Base-by-base conservation (phyloP, 768 basidiomycete genomes). In the Naematelia aurantialba region DNA sequence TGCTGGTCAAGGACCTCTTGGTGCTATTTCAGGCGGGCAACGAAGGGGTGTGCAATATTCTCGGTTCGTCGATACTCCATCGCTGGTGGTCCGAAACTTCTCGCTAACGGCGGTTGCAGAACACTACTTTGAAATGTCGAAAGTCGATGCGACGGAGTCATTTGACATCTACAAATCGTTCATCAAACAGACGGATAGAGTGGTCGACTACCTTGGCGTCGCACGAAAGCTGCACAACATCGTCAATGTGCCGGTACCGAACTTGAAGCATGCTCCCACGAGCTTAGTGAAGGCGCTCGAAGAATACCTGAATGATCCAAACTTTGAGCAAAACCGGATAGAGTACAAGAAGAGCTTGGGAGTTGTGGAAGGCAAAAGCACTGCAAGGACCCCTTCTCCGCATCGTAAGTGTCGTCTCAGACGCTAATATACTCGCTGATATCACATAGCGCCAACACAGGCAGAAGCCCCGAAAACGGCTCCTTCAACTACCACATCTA, bases 121-220 rank as follows among this genome's bases (percentile, higher is more conserved):
- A 72, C 88, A 94, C 78, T 99, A 96, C 78, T 97, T 98, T 70
- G 93, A 96, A 75, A 98, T 98, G 96, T 90, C 91, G 0, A 88
- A 89, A 62, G 78, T 86, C n/a, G 94, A 98, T 72, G 96, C 94
- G 0, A 79, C 83, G 34, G 85, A 88, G 29, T 89, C 94, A 1
- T 83, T 98, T 24, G 77, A 79, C 17, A 86, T 98, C 61, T 99
- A 99, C 80, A 89, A 91, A 55, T 85, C 87, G 60, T 99, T 99
- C 78, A 97, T 93, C 79, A 85, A 83, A 51, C 91, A 98, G 76
- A 91, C 94, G 0, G 91, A 97, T 69, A 81, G 85, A 83, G 78
- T 79, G 76, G 89, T 94, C 2, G 93, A 96, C 70, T 99, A 86
- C 69, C 83, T 99, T 14, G 87, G 86, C 12, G 87, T 96, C 13